Conservation (phyloP, 2,329 filamentous ascomycete genomes). For the Botrytis aclada region DNA sequence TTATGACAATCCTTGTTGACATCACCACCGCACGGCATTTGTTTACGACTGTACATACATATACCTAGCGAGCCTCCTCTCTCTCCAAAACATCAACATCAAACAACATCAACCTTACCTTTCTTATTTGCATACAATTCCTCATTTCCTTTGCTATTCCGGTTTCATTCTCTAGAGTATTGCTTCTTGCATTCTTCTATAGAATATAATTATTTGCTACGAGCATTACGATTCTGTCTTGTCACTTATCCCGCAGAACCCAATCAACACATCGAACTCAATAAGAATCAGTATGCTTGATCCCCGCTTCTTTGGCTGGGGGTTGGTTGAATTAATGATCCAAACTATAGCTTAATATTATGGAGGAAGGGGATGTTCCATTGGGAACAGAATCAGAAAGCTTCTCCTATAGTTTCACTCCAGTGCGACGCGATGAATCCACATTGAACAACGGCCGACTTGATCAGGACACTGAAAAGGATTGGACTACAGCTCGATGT, state of each 20-base stretch:
- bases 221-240: background rate
- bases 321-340: background rate
- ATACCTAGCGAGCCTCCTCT: background rate
- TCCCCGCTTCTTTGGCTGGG: background rate
- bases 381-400: slow-evolving; percentile 4
- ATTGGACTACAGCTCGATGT: slow-evolving; percentile 45
- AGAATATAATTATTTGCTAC: slow-evolving; percentile 18
- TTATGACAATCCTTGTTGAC: slow-evolving; percentile 10
- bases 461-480: slow-evolving; percentile 27
- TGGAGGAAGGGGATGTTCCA: slow-evolving; percentile 14
- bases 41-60: background rate
- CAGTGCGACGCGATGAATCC: slow-evolving; percentile 31
- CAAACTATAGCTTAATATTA: background rate
- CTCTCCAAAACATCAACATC: background rate
- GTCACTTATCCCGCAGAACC: background rate
- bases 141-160: background rate
- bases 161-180: background rate
- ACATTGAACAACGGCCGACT: slow-evolving; percentile 27
- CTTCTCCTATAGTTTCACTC: slow-evolving; percentile 30
- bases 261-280: background rate
- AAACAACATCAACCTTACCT: background rate
- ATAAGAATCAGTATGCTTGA: slow-evolving; percentile 1
- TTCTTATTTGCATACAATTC: slow-evolving; percentile 9
- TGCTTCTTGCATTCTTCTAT: background rate
- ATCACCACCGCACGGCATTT: background rate